phyloP scores from a whole-genome alignment of 148 eudicot genomes.

The Dysphania ambrosioides region DNA sequence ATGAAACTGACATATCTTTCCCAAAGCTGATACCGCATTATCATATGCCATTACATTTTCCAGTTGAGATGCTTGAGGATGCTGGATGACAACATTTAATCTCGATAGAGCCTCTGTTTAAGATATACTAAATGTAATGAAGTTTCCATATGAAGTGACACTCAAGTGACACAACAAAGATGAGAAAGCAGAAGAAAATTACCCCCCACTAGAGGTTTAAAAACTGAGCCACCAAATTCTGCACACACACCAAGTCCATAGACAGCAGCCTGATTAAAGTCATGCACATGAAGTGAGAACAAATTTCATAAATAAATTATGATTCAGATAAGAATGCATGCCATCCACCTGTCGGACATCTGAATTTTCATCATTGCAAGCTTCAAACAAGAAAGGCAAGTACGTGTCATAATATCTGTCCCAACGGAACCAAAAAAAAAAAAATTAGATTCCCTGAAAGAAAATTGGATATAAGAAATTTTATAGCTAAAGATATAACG shows the following conservation, averaged over 20 bases:
- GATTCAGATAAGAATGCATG: constrained; percentile 2
- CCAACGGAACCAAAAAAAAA: constrained; percentile 11
- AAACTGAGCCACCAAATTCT: constrained; percentile 81
- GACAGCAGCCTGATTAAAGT: constrained; percentile 77
- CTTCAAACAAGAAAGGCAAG: constrained; percentile 86
- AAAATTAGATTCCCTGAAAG: not conserved
- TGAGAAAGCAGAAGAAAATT: constrained; percentile 10
- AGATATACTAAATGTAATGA: not conserved
- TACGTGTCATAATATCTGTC: constrained; percentile 80
- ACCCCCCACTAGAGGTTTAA: constrained; percentile 91
- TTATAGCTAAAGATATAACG: too few species aligned
- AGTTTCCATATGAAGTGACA: not conserved
- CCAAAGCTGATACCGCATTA: constrained; percentile 93
- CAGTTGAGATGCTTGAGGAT: constrained; percentile 58
- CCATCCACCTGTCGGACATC: constrained; percentile 80
- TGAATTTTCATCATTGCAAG: constrained; percentile 77
- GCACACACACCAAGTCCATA: constrained; percentile 99
- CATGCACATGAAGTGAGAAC: constrained; percentile 11
- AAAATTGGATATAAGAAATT: not conserved
- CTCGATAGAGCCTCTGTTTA: constrained; percentile 89
- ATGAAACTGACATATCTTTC: constrained; percentile 83
- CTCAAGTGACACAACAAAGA: not conserved
- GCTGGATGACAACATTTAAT: constrained; percentile 64
- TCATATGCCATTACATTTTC: constrained; percentile 90
- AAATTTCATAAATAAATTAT: constrained; percentile 1